phyloP scores from a whole-genome alignment of 352 stramenopile genomes.

The Sclerospora graminicola region DNA sequence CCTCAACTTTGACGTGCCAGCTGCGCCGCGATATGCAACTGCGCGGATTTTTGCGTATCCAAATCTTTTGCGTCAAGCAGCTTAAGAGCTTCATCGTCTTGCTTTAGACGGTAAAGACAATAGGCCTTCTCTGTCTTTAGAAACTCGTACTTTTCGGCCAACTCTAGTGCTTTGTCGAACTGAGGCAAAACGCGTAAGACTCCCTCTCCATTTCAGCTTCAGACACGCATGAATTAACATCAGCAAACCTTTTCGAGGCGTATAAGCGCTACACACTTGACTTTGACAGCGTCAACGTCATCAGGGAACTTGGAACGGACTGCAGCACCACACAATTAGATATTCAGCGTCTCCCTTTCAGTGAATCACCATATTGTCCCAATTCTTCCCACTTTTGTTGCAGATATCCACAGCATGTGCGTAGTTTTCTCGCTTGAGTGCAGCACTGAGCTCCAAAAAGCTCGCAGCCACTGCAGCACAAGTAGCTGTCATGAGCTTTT shows the following conservation, averaged over 20 bases:
- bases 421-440: conserved; percentile 72
- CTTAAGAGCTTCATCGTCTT: conserved; percentile 53
- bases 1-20: conserved; percentile 33
- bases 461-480: conserved; percentile 24
- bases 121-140: conserved; percentile 60
- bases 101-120: conserved; percentile 74
- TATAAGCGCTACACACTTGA: conserved; percentile 78
- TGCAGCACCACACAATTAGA: conserved; percentile 16
- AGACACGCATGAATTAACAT: not conserved
- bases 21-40: conserved; percentile 64
- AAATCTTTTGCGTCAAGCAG: conserved; percentile 21
- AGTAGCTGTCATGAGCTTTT: too few species aligned
- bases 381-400: conserved; percentile 64
- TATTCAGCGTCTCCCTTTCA: not conserved
- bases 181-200: conserved; percentile 12
- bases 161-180: conserved; percentile 80
- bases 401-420: conserved; percentile 68
- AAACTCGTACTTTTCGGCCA: conserved; percentile 60
- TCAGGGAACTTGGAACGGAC: conserved; percentile 64
- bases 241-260: conserved; percentile 47
- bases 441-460: conserved; percentile 70
- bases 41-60: conserved; percentile 25
- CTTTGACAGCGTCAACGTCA: conserved; percentile 66
- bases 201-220: not conserved
- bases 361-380: not conserved